phyloP scores from a whole-genome alignment of 495 filamentous ascomycete genomes.

The Aspergillus nidulans region DNA sequence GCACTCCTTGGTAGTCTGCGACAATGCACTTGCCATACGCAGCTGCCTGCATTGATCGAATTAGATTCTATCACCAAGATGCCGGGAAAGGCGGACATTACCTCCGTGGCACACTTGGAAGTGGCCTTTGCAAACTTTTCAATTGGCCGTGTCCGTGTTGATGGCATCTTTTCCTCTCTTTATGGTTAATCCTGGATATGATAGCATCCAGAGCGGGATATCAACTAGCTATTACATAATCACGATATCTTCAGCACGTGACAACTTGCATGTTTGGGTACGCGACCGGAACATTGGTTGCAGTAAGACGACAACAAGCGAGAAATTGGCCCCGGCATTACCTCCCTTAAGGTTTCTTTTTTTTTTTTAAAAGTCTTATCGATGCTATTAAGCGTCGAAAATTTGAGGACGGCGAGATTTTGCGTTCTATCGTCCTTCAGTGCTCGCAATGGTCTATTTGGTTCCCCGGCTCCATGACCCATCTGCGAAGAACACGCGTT shows the following conservation, averaged over 20 bases:
- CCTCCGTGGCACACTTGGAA: slow-evolving; percentile 79
- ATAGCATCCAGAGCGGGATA: not conserved
- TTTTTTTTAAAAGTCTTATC: not conserved
- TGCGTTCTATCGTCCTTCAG: slow-evolving; percentile 10
- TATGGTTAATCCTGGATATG: not conserved
- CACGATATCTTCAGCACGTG: slow-evolving; percentile 9
- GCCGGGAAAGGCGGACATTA: slow-evolving; percentile 29
- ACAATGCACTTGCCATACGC: slow-evolving; percentile 91
- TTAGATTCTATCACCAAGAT: slow-evolving; percentile 5
- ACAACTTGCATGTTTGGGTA: slow-evolving; percentile 10
- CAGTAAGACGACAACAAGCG: slow-evolving; percentile 5
- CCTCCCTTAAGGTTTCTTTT: not conserved
- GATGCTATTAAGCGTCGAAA: slow-evolving; percentile 14
- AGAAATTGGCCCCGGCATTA: not conserved
- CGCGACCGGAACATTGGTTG: slow-evolving; percentile 17
- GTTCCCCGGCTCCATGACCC: slow-evolving; percentile 47
- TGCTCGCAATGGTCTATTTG: slow-evolving; percentile 44
- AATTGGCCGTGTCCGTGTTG: slow-evolving; percentile 58
- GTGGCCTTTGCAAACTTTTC: slow-evolving; percentile 82
- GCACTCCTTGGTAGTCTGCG: slow-evolving; percentile 82
- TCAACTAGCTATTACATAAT: slow-evolving; percentile 14
- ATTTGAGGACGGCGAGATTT: slow-evolving; percentile 11
- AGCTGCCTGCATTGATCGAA: slow-evolving; percentile 55
- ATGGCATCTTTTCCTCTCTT: slow-evolving; percentile 11
- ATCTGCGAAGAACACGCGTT: slow-evolving; percentile 48